Evolutionary conservation across 139 green algal genomes (phyloP), one percentile per base, ranked within the genome.

Genomic region (Picocystis salinarum): DNA sequence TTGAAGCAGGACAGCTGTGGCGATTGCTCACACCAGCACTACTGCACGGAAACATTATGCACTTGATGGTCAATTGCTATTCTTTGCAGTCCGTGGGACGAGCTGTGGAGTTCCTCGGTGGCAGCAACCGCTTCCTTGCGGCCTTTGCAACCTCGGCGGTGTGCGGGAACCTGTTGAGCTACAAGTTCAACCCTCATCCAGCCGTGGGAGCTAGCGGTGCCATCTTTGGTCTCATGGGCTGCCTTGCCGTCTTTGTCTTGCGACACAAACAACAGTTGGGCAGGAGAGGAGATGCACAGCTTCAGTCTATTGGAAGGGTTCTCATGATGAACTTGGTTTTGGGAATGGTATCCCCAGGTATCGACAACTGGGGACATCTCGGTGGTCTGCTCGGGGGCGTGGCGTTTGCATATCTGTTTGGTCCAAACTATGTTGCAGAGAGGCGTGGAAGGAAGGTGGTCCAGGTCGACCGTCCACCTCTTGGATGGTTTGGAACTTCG

Each of bases 21-120:
- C 61, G 79, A 0, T 56, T 91, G 5, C 12, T 89, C 28, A 82
- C 78, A 0, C 53, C 73, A 10, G 41, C 61, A 23, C 71, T 85
- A 28, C 51, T 89, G 46, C 79, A 91, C 48, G 71, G 52, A 37
- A 64, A 70, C 40, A 5, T 79, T 3, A n/a, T 76, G 2, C 76
- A 84, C 63, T 44, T 84, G 26, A 25, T 66, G 40, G 56, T 71
- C 27, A 78, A 81, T 57, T 53, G 36, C 24, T 51, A 73, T 18
- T 50, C 61, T 6, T 40, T 76, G n/a, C 30, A 67, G 54, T 59
- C 22, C 41, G 39, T 81, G 28, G 71, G 67, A 1, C 68, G 62
- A 2, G 45, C 66, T 19, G 24, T 73, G 25, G 71, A 81, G 46
- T 5, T 54, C 34, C 28, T 70, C 3, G 41, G 28, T 0, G 71